Evolutionary conservation across 2,329 filamentous ascomycete species (phyloP).

Genomic region (Nectriaceae sp.): DNA sequence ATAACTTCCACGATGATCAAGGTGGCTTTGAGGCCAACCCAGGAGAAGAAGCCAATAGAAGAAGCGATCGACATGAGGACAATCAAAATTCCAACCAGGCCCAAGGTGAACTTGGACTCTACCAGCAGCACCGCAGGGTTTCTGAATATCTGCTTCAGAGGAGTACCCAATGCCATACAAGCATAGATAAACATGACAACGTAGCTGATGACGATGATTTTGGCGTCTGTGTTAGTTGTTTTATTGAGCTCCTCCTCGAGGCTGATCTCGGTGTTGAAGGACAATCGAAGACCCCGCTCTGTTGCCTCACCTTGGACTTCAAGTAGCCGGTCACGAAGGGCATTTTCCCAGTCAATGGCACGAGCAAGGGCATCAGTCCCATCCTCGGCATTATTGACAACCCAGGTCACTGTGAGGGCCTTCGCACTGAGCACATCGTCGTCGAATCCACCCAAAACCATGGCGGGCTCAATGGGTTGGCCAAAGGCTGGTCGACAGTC

Average conservation of each 20-base stretch:
- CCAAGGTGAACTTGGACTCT: slow-evolving; percentile 94
- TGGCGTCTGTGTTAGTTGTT: slow-evolving; percentile 96
- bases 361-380: slow-evolving; percentile 68
- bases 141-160: slow-evolving; percentile 72
- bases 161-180: slow-evolving; percentile 87
- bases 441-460: slow-evolving; percentile 82
- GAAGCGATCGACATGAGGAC: slow-evolving; percentile 97
- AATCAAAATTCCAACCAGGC: slow-evolving; percentile 91
- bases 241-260: slow-evolving; percentile 96
- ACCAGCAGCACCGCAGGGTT: slow-evolving; percentile 86
- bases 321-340: slow-evolving; percentile 72
- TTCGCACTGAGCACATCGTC: slow-evolving; percentile 70
- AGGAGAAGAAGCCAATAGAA: slow-evolving; percentile 93
- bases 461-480: slow-evolving; percentile 82
- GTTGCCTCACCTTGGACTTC: slow-evolving; percentile 79
- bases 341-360: slow-evolving; percentile 88
- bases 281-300: slow-evolving; percentile 78
- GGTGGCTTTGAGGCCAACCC: slow-evolving; percentile 87
- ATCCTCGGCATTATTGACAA: slow-evolving; percentile 83
- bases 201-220: slow-evolving; percentile 95
- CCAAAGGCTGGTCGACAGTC: slow-evolving; percentile 85
- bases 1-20: slow-evolving; percentile 98
- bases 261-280: slow-evolving; percentile 94
- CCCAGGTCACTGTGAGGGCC: slow-evolving; percentile 91
- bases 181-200: slow-evolving; percentile 99